These are phyloP conservation scores for Porcisia hertigi DNA, from an alignment of 208 protist species.

Conservation along the genomic window DNA sequence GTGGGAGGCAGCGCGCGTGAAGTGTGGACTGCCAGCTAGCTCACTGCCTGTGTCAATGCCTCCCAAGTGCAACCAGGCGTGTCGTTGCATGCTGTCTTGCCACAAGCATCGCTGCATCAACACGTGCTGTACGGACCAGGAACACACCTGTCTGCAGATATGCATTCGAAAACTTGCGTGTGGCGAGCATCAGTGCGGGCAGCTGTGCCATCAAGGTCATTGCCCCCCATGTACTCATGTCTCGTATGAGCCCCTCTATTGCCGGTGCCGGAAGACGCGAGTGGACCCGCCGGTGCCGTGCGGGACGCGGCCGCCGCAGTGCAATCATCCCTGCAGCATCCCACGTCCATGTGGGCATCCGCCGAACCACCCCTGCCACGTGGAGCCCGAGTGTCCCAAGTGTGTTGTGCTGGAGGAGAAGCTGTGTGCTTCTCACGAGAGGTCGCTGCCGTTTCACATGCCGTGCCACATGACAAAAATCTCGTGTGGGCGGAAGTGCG, in stretches of 20 bases:
- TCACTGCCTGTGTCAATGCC: slow-evolving; percentile 44
- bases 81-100: slow-evolving; percentile 73
- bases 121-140: slow-evolving; percentile 77
- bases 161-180: slow-evolving; percentile 88
- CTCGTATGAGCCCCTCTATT: slow-evolving; percentile 85
- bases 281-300: slow-evolving; percentile 91
- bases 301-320: slow-evolving; percentile 81
- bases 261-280: slow-evolving; percentile 81
- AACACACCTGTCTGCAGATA: slow-evolving; percentile 82
- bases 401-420: slow-evolving; percentile 85
- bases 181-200: slow-evolving; percentile 77
- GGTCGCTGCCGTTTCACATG: slow-evolving; percentile 64
- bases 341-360: slow-evolving; percentile 87
- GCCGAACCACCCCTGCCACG: slow-evolving; percentile 82
- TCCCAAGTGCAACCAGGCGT: slow-evolving; percentile 63
- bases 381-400: slow-evolving; percentile 62
- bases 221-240: slow-evolving; percentile 74
- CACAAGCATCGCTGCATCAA: slow-evolving; percentile 84
- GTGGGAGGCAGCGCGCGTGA: slow-evolving; percentile 53
- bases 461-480: slow-evolving; percentile 63
- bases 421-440: slow-evolving; percentile 79
- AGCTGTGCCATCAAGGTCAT: slow-evolving; percentile 81
- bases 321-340: slow-evolving; percentile 74
- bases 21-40: slow-evolving; percentile 19
- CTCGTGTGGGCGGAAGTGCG: slow-evolving; percentile 78